Conservation (phyloP, 2,329 filamentous ascomycete genomes). For the Aspergillus brasiliensis region DNA sequence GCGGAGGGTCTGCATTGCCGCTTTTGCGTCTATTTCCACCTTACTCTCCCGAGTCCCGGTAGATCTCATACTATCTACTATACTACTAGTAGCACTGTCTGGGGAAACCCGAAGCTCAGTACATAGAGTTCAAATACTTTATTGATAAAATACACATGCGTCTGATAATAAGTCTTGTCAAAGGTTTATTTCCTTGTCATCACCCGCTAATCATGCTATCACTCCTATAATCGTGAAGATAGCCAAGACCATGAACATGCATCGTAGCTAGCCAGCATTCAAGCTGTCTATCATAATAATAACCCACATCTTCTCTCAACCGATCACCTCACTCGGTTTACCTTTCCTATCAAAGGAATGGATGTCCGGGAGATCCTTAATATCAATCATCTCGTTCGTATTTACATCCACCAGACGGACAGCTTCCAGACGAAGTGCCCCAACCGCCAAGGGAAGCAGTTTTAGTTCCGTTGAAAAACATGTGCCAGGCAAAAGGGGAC, state of each 20-base stretch:
- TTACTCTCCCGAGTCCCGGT: too few species aligned
- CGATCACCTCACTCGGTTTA: not conserved
- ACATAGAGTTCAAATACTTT: not conserved
- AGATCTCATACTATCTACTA: not conserved
- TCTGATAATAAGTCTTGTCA: not conserved
- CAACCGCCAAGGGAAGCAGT: slow-evolving; percentile 54
- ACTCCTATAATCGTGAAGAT: not conserved
- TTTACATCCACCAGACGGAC: slow-evolving; percentile 58
- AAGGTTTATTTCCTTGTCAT: not conserved
- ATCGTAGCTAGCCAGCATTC: slow-evolving; percentile 2
- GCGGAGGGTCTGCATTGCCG: not conserved
- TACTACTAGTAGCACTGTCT: too few species aligned
- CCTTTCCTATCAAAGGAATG: slow-evolving; percentile 40
- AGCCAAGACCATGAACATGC: not conserved
- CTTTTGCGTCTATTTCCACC: not conserved
- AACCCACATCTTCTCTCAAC: not conserved
- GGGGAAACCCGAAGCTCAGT: too few species aligned
- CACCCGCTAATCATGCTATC: not conserved
- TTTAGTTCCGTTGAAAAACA: slow-evolving; percentile 60
- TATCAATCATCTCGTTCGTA: slow-evolving; percentile 58
- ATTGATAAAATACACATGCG: not conserved
- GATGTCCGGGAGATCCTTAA: slow-evolving; percentile 60
- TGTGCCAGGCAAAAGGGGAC: slow-evolving; percentile 56
- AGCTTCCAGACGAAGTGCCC: slow-evolving; percentile 55
- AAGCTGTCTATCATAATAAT: slow-evolving; percentile 3